Base-by-base conservation (phyloP, 371 early-diverging fungal genomes). In the Dichotomocladium elegans region DNA sequence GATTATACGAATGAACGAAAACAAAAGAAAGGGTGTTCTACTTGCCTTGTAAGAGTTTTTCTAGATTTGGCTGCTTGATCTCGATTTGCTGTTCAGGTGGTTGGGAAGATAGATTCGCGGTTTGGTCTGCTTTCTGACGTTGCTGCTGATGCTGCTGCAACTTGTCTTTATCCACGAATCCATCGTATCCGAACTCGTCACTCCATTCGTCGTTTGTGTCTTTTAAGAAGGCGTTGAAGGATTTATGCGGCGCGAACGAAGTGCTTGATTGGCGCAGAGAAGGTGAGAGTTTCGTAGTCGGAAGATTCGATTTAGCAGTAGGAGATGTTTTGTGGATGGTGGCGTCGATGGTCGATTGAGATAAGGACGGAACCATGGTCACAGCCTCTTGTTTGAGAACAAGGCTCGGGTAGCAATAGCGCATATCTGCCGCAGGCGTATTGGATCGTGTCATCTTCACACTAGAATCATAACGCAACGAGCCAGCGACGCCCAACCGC, bases 151-250 rank as follows among this genome's bases (percentile, higher is more conserved):
- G 27, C 15, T 19, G 27, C 24, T 14, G 14, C 17, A 19, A 9
- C 19, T 21, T 25, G 14, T 19, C 31, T 40, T 31, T 34, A 29
- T 33, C 10, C 44, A 43, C 26, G 22, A 41, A 34, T 47, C n/a
- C n/a, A 17, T 55, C 45, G 26, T 61, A 49, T 21, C 65, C 70
- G 7, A 66, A 58, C 37, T 60, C 64, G 53, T 75, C 77, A 45
- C 69, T 70, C 80, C 80, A 80, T 56, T 76, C 81, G 30, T 76
- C 76, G 47, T 80, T 76, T 19, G 78, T 77, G 28, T 77, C 76
- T 37, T 67, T 63, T 34, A 74, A 50, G 51, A 78, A 80, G 19
- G 68, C 71, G 51, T 72, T 58, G 41, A 77, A 77, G 2, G 68
- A 68, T 58, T 72, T 75, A 28, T 58, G 53, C 4, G 64, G 67